Conservation (phyloP, 2,329 filamentous ascomycete species). For the Penicillium polonicum region DNA sequence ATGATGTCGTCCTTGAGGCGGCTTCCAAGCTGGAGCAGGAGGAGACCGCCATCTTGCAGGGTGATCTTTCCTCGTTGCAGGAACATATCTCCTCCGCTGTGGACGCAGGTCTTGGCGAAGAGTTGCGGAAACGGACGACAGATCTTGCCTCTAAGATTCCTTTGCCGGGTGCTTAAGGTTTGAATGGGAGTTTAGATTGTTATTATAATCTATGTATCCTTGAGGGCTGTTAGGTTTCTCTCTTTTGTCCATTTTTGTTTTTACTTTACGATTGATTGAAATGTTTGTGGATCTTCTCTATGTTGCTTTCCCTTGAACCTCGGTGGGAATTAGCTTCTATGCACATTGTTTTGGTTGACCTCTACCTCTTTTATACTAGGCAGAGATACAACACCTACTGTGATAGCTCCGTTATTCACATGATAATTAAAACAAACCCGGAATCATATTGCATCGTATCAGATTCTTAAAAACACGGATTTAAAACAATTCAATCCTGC, state of each 20-base stretch:
- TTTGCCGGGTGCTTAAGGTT: constrained; percentile 13
- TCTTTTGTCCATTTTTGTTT: not conserved
- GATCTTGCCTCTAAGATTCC: constrained; percentile 18
- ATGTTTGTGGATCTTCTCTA: not conserved
- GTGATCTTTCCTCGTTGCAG: constrained; percentile 20
- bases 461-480: constrained; percentile 1
- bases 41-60: constrained; percentile 30
- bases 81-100: constrained; percentile 27
- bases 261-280: not conserved
- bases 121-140: constrained; percentile 60
- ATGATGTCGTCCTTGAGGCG: constrained; percentile 38
- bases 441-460: constrained; percentile 10
- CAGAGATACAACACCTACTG: not conserved
- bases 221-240: not conserved
- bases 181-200: not conserved
- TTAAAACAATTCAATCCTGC: constrained; percentile 20
- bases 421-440: not conserved
- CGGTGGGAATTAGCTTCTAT: not conserved
- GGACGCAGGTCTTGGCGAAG: constrained; percentile 80
- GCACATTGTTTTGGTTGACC: not conserved
- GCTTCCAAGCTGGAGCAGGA: constrained; percentile 32
- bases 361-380: not conserved
- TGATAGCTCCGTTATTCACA: not conserved
- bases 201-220: not conserved
- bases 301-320: constrained; percentile 2